phyloP scores from a whole-genome alignment of 2,329 filamentous ascomycete genomes.

The Ophiostoma sp. region DNA sequence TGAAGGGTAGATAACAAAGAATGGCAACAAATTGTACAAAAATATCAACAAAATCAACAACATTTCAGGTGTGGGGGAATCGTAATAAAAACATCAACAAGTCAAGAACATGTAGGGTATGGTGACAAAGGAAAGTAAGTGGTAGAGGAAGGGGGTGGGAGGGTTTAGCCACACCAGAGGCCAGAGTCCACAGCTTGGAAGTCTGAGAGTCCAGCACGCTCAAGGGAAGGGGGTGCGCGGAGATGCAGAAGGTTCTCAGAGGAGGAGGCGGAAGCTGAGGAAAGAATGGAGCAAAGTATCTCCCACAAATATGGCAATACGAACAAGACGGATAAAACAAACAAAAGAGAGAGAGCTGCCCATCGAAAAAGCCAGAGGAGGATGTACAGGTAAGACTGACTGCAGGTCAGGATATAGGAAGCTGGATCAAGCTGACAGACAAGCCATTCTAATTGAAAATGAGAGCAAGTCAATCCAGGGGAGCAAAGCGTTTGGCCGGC shows the following conservation, averaged over 20 bases:
- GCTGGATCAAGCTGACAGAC: background rate
- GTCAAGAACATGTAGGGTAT: slow-evolving; percentile 17
- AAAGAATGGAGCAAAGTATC: background rate
- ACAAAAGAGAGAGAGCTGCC: background rate
- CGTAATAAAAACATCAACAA: background rate
- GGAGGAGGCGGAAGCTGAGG: background rate
- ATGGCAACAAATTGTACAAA: background rate
- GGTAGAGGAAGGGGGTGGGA: background rate
- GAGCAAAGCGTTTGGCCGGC: background rate
- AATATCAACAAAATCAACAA: background rate
- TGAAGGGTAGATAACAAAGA: background rate
- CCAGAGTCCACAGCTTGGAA: background rate
- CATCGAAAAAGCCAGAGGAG: background rate
- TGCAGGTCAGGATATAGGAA: background rate
- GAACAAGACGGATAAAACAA: background rate
- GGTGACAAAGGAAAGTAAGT: background rate
- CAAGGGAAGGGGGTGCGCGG: slow-evolving; percentile 19
- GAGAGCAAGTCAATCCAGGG: background rate
- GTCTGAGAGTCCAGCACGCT: background rate
- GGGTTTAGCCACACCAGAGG: background rate
- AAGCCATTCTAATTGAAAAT: background rate
- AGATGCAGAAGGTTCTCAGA: slow-evolving; percentile 23
- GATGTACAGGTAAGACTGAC: background rate
- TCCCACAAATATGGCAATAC: background rate
- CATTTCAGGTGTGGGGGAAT: slow-evolving; percentile 1